Percentiles rank a stretch among this genome's conserved stretches.
These are phyloP conservation scores for Karstenula rhodostoma DNA, from an alignment of 2,329 filamentous ascomycete species.

Conservation along the genomic window DNA sequence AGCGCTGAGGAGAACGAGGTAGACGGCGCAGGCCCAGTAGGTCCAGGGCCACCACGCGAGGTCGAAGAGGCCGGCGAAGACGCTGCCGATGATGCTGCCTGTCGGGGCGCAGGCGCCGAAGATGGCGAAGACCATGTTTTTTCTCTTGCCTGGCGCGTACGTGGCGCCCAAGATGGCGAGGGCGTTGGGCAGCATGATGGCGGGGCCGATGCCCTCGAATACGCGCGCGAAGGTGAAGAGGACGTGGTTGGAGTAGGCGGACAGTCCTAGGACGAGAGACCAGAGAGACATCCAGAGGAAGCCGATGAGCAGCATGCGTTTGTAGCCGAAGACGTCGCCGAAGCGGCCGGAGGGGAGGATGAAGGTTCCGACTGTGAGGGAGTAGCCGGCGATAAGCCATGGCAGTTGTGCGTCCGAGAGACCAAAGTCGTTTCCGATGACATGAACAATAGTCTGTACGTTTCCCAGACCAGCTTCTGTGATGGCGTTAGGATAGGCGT, in stretches of 20 bases:
- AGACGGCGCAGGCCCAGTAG: constrained; percentile 56
- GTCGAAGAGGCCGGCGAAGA: constrained; percentile 52
- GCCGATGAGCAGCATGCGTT: constrained; percentile 58
- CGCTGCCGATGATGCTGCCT: constrained; percentile 46
- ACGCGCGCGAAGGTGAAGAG: constrained; percentile 50
- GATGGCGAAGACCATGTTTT: constrained; percentile 66
- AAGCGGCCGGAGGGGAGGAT: constrained; percentile 56
- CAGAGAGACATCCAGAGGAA: constrained; percentile 60
- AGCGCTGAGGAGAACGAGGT: constrained; percentile 48
- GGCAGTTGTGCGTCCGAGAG: constrained; percentile 52
- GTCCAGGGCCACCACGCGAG: constrained; percentile 63
- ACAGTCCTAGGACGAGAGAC: constrained; percentile 56
- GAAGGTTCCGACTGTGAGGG: constrained; percentile 55
- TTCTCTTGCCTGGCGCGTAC: constrained; percentile 65
- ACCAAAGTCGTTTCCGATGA: constrained; percentile 56
- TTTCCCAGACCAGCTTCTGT: constrained; percentile 41
- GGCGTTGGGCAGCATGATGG: constrained; percentile 69
- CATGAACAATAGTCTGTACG: constrained; percentile 52
- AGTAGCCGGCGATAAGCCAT: constrained; percentile 56
- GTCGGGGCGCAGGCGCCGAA: constrained; percentile 60
- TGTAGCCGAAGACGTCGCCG: constrained; percentile 60
- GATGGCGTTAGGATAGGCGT: constrained; percentile 33
- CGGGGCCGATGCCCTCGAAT: constrained; percentile 64
- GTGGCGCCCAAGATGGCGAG: constrained; percentile 68
- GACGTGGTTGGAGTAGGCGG: constrained; percentile 49